phyloP scores from a whole-genome alignment of 257 asterid genomes.

The Craterostigma plantagineum region DNA sequence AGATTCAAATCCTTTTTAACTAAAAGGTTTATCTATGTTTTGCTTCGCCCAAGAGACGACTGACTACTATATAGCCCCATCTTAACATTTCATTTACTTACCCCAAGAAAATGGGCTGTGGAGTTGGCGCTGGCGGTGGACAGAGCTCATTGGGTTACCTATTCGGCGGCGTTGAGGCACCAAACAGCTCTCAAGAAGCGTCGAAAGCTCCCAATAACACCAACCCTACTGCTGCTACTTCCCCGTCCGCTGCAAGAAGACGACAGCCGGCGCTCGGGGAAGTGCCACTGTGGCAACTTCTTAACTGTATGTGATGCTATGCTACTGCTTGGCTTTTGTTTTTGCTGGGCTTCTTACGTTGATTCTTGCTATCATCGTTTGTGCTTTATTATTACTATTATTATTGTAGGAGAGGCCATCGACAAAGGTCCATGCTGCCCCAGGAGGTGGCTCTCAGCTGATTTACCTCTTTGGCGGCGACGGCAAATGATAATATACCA shows the following conservation, averaged over 20 bases:
- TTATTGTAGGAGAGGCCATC: slow-evolving; percentile 60
- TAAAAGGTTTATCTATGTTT: no score
- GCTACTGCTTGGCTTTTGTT: no score
- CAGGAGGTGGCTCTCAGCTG: slow-evolving; percentile 67
- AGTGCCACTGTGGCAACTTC: slow-evolving; percentile 45
- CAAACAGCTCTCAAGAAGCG: slow-evolving; percentile 7
- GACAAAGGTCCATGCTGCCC: slow-evolving; percentile 81
- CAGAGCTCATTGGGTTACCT: slow-evolving; percentile 82
- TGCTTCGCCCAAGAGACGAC: no score
- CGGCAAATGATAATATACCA: slow-evolving; percentile 27
- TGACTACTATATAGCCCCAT: no score
- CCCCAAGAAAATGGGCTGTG: slow-evolving; percentile 7
- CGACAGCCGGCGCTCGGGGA: slow-evolving; percentile 25
- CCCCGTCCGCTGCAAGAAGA: slow-evolving; percentile 17
- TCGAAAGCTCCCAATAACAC: slow-evolving; percentile 13
- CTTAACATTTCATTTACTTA: no score
- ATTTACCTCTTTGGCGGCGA: slow-evolving; percentile 57
- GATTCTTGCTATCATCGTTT: neutral
- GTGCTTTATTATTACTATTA: neutral
- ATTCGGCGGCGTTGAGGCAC: slow-evolving; percentile 41
- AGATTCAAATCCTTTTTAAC: no score
- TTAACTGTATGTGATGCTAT: slow-evolving; percentile 20
- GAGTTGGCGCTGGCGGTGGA: slow-evolving; percentile 77
- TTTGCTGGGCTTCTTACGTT: no score
- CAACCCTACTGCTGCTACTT: slow-evolving; percentile 13